Base-by-base conservation (phyloP, 2,329 filamentous ascomycete genomes). In the Magnaporthiopsis rhizophila region DNA sequence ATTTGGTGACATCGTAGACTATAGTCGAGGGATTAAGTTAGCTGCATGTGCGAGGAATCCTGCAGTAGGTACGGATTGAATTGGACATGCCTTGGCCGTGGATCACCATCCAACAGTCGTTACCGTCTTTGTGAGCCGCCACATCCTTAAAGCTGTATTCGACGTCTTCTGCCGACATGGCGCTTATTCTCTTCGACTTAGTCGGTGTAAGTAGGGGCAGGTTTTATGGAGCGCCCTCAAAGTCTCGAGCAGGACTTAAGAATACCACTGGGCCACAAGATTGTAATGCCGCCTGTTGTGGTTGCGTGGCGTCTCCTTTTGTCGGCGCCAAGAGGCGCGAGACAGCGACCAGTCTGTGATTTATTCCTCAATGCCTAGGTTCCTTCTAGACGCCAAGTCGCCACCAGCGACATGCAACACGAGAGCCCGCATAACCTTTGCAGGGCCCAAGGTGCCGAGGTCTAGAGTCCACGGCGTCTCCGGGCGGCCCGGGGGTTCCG, bases 1-100 rank as follows among this genome's bases (percentile, higher is more conserved):
- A 99, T 64, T 90, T 86, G 65, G 95, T 97, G 68, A 99, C 84
- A 80, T 99, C 94, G 83, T 92, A 99, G 70, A 99, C 94, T 53
- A 24, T 8, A 24, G 18, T n/a, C 18, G 18, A n/a, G 21, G 2
- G 3, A 24, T 11, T 9, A 21, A 9, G 45, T 53, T 53, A 53
- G 45, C 45, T n/a, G 70, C 11, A 18, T 45, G 38, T 12, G 15
- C 38, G 38, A 18, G 38, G 13, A 18, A 18, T 13, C 38, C 38
- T 18, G 6, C 13, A 15, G 15, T 15, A 45, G 18, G 15, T 2
- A 18, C 1, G 38, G 45, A 11, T 24, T 36, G 34, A 36, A 5
- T 36, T 53, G 5, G 89, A 56, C 53, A 62, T 72, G 83, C 82
- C 81, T 74, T 86, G 77, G 53, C 83, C 82, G 62, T 85, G 81